phyloP scores from a whole-genome alignment of 2,329 filamentous ascomycete species.

The Uncinocarpus reesii region DNA sequence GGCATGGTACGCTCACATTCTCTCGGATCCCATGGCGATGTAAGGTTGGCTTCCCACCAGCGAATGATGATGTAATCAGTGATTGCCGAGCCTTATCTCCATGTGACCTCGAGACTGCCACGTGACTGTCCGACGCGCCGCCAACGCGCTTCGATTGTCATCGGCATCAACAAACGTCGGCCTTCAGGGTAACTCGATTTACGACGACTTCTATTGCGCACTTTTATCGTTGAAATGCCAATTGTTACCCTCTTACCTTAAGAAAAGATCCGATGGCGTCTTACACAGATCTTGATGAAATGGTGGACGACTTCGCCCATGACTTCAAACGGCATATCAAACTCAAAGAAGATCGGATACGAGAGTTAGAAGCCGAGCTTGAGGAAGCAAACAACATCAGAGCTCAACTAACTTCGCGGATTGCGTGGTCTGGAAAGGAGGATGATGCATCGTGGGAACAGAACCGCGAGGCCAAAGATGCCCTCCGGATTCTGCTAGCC shows the following conservation, averaged over 20 bases:
- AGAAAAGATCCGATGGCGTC: slow-evolving; percentile 6
- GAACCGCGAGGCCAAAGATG: no score
- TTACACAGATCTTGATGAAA: neutral
- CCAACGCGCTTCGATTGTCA: neutral
- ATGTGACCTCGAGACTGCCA: slow-evolving; percentile 1
- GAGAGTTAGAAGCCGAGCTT: neutral
- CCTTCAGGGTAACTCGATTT: no score
- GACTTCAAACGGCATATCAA: slow-evolving; percentile 8
- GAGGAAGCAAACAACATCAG: neutral
- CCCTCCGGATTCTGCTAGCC: neutral
- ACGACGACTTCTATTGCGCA: no score
- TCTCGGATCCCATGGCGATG: no score
- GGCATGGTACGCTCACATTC: neutral
- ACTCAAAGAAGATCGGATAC: neutral
- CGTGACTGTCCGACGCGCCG: neutral
- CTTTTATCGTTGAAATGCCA: neutral
- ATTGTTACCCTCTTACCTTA: no score
- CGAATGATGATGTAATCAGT: slow-evolving; percentile 1
- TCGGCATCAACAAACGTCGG: no score
- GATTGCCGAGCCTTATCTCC: neutral
- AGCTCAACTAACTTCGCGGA: neutral
- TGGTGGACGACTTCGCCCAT: slow-evolving; percentile 10
- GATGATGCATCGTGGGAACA: neutral
- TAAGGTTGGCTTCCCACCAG: neutral
- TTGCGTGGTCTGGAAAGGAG: neutral